Evolutionary conservation across 129 eudicot genomes (phyloP), one percentile per base, ranked within the genome.

Genomic region (Lactuca saligna): DNA sequence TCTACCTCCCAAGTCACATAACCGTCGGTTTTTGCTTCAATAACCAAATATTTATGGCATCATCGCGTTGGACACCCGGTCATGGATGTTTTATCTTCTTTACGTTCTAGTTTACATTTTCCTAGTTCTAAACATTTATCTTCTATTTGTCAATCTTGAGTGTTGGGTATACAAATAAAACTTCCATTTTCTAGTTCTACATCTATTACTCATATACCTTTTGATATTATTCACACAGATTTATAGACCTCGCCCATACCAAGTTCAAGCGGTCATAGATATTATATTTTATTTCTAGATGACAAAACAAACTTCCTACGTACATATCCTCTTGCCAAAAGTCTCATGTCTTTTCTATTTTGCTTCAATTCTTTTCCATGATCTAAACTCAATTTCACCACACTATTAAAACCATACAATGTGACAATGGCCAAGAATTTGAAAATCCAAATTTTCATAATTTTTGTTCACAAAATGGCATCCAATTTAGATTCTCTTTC

Each of bases 321-420:
- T 1, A 25, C 29, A 25, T 25, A 25, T 25, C 29, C 29, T 25
- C 29, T 25, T 25, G 29, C 29, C 29, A 25, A 25, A 25, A 25
- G 29, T 25, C 29, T 2, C 29, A 25, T 2, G 1, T 25, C 29
- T 25, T 25, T 25, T 25, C 29, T 25, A 25, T 25, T 25, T 25
- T 58, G 3, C 38, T 11, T 33, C 44, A 32, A 1, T 58, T 25
- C 16, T 31, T 58, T 33, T 58, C 16, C 10, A 32, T 32, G 63
- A 11, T 58, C 0, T 32, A 13, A 58, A 32, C 41, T 0, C 63
- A 58, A 29, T 29, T 31, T 8, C 63, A 58, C 29, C 29, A 32
- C 7, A 58, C 38, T 7, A 58, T 29, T 33, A 58, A 58, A 58
- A 58, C 63, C 37, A 29, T 58, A 32, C 63, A 58, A 58, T 58